Evolutionary conservation across 192 early-diverging fungal genomes (phyloP).

Genomic region (Funneliformis geosporum): DNA sequence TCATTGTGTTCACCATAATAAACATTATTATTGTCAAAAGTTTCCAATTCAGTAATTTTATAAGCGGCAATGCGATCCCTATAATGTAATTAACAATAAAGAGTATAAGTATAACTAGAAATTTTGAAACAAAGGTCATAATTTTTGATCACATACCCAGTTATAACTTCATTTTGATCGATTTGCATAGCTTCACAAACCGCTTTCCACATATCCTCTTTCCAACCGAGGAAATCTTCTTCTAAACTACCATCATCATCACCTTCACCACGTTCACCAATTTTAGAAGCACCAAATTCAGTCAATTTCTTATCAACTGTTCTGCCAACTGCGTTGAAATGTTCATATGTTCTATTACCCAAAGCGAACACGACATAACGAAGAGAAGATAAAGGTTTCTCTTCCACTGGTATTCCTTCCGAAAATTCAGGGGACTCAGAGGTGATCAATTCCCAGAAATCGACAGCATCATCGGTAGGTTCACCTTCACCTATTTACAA

Average conservation of each 20-base stretch:
- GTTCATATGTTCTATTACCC: constrained; percentile 90
- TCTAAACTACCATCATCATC: constrained; percentile 97
- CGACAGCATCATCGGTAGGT: constrained; percentile 95
- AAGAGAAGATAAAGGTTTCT: constrained; percentile 54
- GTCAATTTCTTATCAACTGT: constrained; percentile 66
- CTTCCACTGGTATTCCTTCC: constrained; percentile 58
- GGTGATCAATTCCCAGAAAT: constrained; percentile 88
- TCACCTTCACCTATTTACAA: constrained; percentile 78
- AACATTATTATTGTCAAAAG: constrained; percentile 40
- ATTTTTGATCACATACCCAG: constrained; percentile 23
- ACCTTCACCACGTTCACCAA: constrained; percentile 87
- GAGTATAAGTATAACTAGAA: constrained; percentile 39
- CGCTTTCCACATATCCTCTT: constrained; percentile 79
- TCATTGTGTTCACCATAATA: constrained; percentile 54
- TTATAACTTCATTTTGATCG: constrained; percentile 44
- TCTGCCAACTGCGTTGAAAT: constrained; percentile 84
- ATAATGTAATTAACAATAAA: neutral
- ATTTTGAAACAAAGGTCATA: neutral
- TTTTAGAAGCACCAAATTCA: constrained; percentile 72
- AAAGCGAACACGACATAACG: constrained; percentile 79
- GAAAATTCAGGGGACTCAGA: constrained; percentile 73
- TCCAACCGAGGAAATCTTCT: constrained; percentile 96
- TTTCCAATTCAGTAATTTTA: constrained; percentile 53
- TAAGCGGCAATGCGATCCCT: constrained; percentile 52
- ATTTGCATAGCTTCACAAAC: constrained; percentile 75